These are phyloP conservation scores for Komagataea norvegica DNA, from an alignment of 1,139 yeast genomes.

Conservation along the genomic window DNA sequence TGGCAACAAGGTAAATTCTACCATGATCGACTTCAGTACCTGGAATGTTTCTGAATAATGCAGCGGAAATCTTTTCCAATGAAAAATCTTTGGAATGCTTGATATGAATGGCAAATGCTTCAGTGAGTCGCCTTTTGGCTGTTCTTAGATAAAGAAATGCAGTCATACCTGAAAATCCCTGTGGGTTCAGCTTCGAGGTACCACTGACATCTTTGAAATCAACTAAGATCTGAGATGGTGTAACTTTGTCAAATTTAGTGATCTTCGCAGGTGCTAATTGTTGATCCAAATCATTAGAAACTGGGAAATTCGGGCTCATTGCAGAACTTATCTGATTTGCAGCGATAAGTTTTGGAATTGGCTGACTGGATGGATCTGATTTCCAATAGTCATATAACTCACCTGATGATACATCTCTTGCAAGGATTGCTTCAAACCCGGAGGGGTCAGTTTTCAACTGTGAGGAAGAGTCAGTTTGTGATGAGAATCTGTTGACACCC, in stretches of 20 bases:
- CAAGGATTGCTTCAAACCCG: conserved; percentile 68
- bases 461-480: conserved; percentile 21
- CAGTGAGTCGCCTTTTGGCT: conserved; percentile 62
- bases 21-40: conserved; percentile 59
- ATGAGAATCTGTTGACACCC: conserved; percentile 29
- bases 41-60: conserved; percentile 74
- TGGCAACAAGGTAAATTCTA: conserved; percentile 64
- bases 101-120: conserved; percentile 71
- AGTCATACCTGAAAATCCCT: conserved; percentile 65
- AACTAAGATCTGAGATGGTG: conserved; percentile 74
- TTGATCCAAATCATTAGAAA: conserved; percentile 34
- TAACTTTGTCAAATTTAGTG: conserved; percentile 43
- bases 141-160: conserved; percentile 73
- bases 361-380: conserved; percentile 26
- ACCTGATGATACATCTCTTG: conserved; percentile 61
- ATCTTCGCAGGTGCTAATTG: conserved; percentile 41
- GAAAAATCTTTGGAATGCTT: conserved; percentile 54
- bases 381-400: conserved; percentile 46
- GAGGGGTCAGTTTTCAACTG: conserved; percentile 51
- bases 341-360: conserved; percentile 57
- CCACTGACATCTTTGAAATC: conserved; percentile 73
- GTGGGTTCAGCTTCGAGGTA: conserved; percentile 56
- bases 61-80: conserved; percentile 69
- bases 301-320: conserved; percentile 68
- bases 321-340: conserved; percentile 68